These are phyloP conservation scores for Paracamarosporium sp. DNA, from an alignment of 2,329 filamentous ascomycete genomes.

Conservation along the genomic window DNA sequence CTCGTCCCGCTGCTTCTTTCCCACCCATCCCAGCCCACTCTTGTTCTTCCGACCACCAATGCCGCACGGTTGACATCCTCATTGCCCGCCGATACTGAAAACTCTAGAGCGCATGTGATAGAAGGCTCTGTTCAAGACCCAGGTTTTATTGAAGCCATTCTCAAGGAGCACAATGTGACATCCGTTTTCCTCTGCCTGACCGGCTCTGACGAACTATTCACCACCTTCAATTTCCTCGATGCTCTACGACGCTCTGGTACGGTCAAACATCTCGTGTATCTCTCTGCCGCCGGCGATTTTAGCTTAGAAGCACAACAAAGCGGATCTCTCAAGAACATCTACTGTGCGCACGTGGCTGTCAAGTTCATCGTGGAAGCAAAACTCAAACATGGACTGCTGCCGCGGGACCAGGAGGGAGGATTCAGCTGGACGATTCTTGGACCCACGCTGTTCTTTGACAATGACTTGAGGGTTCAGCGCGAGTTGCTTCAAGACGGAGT, in stretches of 20 bases:
- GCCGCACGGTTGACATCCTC: background rate
- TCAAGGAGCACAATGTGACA: slow-evolving; percentile 3
- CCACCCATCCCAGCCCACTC: slow-evolving; percentile 1
- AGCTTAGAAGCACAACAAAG: background rate
- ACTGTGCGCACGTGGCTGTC: background rate
- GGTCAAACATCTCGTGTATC: slow-evolving; percentile 6
- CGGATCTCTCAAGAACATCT: background rate
- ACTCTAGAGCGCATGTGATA: background rate
- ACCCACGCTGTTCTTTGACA: background rate
- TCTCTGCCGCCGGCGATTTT: background rate
- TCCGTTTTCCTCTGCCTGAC: slow-evolving; percentile 5
- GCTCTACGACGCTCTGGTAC: background rate
- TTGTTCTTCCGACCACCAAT: background rate
- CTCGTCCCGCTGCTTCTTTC: slow-evolving; percentile 1
- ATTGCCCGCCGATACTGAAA: background rate
- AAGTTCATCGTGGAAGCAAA: slow-evolving; percentile 10
- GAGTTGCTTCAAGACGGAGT: background rate
- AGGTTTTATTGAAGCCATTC: background rate
- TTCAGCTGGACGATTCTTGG: slow-evolving; percentile 4
- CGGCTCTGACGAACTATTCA: slow-evolving; percentile 8
- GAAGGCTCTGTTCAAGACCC: slow-evolving; percentile 2
- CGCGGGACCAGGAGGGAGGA: slow-evolving; percentile 1
- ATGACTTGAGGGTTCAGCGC: background rate
- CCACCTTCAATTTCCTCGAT: slow-evolving; percentile 4
- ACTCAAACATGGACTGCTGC: background rate